These are phyloP conservation scores for Colletotrichum sp. DNA, from an alignment of 2,329 filamentous ascomycete species.

Conservation along the genomic window DNA sequence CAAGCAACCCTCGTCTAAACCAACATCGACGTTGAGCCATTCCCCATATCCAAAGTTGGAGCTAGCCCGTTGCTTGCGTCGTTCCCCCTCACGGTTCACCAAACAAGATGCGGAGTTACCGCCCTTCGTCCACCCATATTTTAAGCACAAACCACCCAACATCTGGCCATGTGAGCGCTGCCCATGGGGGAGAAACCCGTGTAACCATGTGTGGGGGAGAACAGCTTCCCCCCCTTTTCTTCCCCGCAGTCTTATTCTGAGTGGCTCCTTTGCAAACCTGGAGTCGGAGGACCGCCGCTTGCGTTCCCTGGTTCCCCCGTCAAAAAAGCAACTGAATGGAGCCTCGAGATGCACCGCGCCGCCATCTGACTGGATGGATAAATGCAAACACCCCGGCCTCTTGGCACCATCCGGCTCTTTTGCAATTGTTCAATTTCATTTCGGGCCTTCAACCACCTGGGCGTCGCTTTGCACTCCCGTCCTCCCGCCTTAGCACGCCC, in stretches of 20 bases:
- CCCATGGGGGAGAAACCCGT: background rate
- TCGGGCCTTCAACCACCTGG: conserved; percentile 19
- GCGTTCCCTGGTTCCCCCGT: background rate
- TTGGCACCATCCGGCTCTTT: conserved; percentile 1
- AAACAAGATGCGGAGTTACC: conserved; percentile 1
- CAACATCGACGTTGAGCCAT: background rate
- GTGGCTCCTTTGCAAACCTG: background rate
- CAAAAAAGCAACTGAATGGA: conserved; percentile 1
- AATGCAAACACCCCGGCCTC: background rate
- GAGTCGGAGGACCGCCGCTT: background rate
- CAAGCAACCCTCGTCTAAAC: background rate
- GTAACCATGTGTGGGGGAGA: background rate
- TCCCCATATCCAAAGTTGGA: background rate
- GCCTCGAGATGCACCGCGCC: background rate
- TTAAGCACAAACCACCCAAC: background rate
- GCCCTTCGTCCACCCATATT: background rate
- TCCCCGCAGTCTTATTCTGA: background rate
- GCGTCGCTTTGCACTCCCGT: conserved; percentile 11
- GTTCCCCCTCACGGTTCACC: background rate
- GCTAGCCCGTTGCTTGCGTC: background rate
- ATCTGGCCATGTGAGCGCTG: conserved; percentile 1
- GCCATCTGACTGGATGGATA: conserved; percentile 18
- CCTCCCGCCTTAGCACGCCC: conserved; percentile 9
- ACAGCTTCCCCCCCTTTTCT: conserved; percentile 12
- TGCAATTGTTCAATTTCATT: background rate